Evolutionary conservation across 768 basidiomycete species (phyloP).

Genomic region (Suillus sp.): DNA sequence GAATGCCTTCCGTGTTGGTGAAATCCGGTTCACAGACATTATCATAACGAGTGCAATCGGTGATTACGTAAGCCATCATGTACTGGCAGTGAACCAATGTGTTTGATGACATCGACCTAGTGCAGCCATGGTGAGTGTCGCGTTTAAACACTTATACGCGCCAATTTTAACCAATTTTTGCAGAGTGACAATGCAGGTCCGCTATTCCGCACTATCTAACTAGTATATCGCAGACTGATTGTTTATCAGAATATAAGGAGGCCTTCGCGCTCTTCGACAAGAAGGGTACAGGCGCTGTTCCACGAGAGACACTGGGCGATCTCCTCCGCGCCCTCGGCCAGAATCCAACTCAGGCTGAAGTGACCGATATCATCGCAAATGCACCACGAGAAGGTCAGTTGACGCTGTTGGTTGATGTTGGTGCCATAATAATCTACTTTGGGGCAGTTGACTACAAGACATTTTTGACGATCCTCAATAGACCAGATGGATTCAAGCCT

Average conservation of each 20-base stretch:
- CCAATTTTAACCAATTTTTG: slow-evolving; percentile 4
- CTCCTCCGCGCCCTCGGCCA: slow-evolving; percentile 92
- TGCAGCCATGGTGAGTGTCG: slow-evolving; percentile 8
- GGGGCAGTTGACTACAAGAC: slow-evolving; percentile 85
- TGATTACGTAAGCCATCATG: slow-evolving; percentile 16
- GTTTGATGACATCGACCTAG: neutral
- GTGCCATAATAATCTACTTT: neutral
- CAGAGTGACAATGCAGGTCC: slow-evolving; percentile 58
- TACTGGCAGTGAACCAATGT: too few species aligned
- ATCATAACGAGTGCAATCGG: neutral
- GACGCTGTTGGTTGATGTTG: neutral
- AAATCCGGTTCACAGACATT: neutral
- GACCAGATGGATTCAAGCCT: slow-evolving; percentile 96
- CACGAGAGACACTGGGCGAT: slow-evolving; percentile 87
- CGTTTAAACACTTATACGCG: neutral
- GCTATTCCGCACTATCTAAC: slow-evolving; percentile 1
- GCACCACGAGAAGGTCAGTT: slow-evolving; percentile 76
- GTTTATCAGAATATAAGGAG: slow-evolving; percentile 84
- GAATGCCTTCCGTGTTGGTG: neutral
- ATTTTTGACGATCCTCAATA: slow-evolving; percentile 88
- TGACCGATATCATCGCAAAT: slow-evolving; percentile 71
- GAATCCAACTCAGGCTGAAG: slow-evolving; percentile 99
- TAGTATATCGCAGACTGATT: slow-evolving; percentile 7
- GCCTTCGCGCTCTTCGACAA: slow-evolving; percentile 99
- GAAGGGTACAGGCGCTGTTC: slow-evolving; percentile 88